phyloP scores from a whole-genome alignment of 768 basidiomycete genomes.

The Trametes meyenii region DNA sequence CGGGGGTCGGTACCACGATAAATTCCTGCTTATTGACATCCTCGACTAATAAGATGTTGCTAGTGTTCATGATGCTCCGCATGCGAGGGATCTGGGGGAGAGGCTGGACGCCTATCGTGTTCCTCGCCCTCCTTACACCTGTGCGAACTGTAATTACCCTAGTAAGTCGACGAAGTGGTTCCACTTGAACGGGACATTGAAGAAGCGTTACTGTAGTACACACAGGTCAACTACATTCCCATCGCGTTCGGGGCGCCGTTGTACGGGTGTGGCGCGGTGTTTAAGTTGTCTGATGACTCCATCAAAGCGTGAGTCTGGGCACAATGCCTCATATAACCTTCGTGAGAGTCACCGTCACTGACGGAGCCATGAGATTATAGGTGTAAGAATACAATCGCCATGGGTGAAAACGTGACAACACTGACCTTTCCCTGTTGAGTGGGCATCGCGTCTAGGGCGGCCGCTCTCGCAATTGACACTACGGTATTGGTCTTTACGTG shows the following conservation, averaged over 20 bases:
- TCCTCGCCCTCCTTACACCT: slow-evolving; percentile 15
- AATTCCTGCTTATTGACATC: not conserved
- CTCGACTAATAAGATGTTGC: not conserved
- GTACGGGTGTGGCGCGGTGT: slow-evolving; percentile 23
- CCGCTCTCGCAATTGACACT: slow-evolving; percentile 3
- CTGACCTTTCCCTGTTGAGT: not conserved
- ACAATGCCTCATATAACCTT: not conserved
- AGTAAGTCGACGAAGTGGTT: slow-evolving; percentile 8
- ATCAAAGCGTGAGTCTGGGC: not conserved
- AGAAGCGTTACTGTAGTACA: slow-evolving; percentile 10
- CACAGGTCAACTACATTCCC: slow-evolving; percentile 19
- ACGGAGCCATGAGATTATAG: not conserved
- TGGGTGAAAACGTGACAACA: too few species aligned
- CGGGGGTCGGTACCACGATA: slow-evolving; percentile 12
- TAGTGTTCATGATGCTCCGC: slow-evolving; percentile 25
- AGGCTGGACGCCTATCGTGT: slow-evolving; percentile 13
- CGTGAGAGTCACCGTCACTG: not conserved
- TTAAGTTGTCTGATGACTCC: not conserved
- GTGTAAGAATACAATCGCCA: not conserved
- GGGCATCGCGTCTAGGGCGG: not conserved
- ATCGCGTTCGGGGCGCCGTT: slow-evolving; percentile 26
- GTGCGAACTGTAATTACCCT: slow-evolving; percentile 14
- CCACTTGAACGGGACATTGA: not conserved
- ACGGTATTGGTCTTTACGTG: slow-evolving; percentile 17
- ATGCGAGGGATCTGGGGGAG: slow-evolving; percentile 20